A percentile compares a stretch with the other conserved stretches of the same genome.
Conservation (phyloP, 352 stramenopile genomes). For the Phytophthora palmivora region DNA sequence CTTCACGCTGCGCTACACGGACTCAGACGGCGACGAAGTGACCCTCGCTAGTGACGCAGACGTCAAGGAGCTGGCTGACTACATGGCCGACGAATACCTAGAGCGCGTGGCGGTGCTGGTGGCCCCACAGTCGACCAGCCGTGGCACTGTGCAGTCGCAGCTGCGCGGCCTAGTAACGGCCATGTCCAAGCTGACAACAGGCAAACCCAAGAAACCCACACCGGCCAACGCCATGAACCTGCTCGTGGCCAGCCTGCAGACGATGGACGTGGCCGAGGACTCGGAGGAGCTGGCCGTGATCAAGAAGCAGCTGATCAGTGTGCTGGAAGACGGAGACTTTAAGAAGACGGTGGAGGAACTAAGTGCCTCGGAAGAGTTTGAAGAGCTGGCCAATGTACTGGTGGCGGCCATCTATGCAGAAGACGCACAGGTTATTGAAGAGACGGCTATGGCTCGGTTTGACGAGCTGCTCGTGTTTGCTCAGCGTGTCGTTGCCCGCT, state of each 20-base stretch:
- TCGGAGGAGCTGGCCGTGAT: constrained; percentile 45
- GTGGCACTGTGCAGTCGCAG: constrained; percentile 44
- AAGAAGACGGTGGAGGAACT: constrained; percentile 38
- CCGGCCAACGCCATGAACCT: constrained; percentile 49
- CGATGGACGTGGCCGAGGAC: constrained; percentile 56
- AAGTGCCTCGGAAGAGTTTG: constrained; percentile 45
- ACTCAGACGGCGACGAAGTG: constrained; percentile 66
- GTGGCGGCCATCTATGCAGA: constrained; percentile 42
- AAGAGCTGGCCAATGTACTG: constrained; percentile 42
- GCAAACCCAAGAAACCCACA: constrained; percentile 48
- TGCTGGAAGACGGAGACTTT: constrained; percentile 51
- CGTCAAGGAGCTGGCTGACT: constrained; percentile 54
- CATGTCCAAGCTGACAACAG: constrained; percentile 57
- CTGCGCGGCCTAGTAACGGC: constrained; percentile 57
- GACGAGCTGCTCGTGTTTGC: constrained; percentile 49
- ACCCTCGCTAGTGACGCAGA: constrained; percentile 65
- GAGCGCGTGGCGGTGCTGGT: constrained; percentile 44
- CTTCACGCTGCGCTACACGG: constrained; percentile 56
- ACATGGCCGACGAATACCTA: constrained; percentile 62
- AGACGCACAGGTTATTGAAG: constrained; percentile 42
- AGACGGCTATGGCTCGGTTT: constrained; percentile 36
- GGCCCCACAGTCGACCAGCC: constrained; percentile 6
- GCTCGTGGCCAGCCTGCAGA: constrained; percentile 43
- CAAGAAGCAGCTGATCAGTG: constrained; percentile 51
- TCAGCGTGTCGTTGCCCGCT: constrained; percentile 46